Evolutionary conservation across 768 basidiomycete species (phyloP), one percentile per base, ranked within the genome.

Genomic region (Agrocybe pediades): DNA sequence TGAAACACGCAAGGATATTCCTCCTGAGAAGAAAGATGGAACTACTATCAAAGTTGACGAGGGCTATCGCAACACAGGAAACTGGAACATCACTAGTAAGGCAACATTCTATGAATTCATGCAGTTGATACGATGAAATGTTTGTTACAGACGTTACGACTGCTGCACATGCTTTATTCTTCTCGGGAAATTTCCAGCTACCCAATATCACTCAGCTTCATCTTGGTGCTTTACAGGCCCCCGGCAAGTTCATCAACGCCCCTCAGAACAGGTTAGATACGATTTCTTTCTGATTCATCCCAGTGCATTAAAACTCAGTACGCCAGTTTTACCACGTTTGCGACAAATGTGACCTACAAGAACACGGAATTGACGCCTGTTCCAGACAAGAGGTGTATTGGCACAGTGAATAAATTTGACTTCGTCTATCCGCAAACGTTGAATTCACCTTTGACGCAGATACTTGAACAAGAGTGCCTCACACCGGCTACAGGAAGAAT

Each of bases 11-110:
- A 57, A 62, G 26, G 59, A 62, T 26, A 63, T 67, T 19, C 56
- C 53, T 9, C 61, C 66, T 3, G 50, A 57, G 29, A 61, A 58
- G 24, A 61, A 58, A 29, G 54, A 55, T 15, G 43, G 46, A 2
- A 56, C 57, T 17, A 41, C 55, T n/a, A 61, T 67, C 44, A 60
- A 63, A n/a, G 59, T 67, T 20, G 54, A 62, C 49, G 56, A 62
- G 41, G 66, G 66, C 0, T 67, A 62, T 41, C 55, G 53, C 4
- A 65, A 62, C 21, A 56, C 41, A 2, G 66, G 66, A 20, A 59
- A 62, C 27, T 67, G 66, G 66, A 67, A 65, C 54, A 67, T 67
- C 44, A 67, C 64, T 20, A 61, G 65, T 63, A 53, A n/a, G 56
- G 23, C 39, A 1, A 1, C 36, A 2, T 42, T 29, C 48, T 17